Evolutionary conservation across 139 green algal genomes (phyloP), one percentile per base, ranked within the genome.

Genomic region (Chlorella sp.): DNA sequence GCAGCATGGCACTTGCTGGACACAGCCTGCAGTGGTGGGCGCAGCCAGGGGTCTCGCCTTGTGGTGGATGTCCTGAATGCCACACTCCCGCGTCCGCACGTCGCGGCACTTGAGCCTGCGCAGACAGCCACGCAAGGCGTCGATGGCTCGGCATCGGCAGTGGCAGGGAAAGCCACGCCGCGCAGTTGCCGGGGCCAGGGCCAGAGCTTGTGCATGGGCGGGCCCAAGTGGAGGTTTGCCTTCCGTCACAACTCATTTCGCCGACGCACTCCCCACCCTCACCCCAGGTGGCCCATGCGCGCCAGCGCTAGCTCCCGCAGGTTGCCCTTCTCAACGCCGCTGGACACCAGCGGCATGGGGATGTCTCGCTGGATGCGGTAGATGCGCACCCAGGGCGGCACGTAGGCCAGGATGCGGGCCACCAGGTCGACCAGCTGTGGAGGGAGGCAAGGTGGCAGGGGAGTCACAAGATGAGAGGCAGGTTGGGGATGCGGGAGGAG

Each of bases 351-450:
- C 1, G 97, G 97, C 97, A 99, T 99, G 76, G 97, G 97, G 86
- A 99, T 99, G 92, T 99, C 97, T 14, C 96, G 90, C 92, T 97
- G 93, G 80, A 98, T 97, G 88, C 96, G 94, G 88, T 99, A 99
- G 54, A 99, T 88, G 16, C 97, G 86, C 48, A 96, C 94, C 97
- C 97, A 99, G 34, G 97, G 97, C 1, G 95, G 95, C 43, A 99
- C 94, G 43, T 99, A 92, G 67, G 94, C 93, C 74, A 99, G 89
- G 48, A 98, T 93, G 22, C 93, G 90, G 2, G 97, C 96, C 64
- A 98, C 93, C 34, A 99, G 88, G 85, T 99, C 97, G 30, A 99
- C 94, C 41, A 99, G 93, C 88, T 82, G 84, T 40, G 36, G 13
- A 16, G 24, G 28, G 62, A 0, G 41, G 28, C 32, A 43, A 20